These are phyloP conservation scores for Pseudocercospora cruenta DNA, from an alignment of 2,329 filamentous ascomycete species.

Conservation along the genomic window DNA sequence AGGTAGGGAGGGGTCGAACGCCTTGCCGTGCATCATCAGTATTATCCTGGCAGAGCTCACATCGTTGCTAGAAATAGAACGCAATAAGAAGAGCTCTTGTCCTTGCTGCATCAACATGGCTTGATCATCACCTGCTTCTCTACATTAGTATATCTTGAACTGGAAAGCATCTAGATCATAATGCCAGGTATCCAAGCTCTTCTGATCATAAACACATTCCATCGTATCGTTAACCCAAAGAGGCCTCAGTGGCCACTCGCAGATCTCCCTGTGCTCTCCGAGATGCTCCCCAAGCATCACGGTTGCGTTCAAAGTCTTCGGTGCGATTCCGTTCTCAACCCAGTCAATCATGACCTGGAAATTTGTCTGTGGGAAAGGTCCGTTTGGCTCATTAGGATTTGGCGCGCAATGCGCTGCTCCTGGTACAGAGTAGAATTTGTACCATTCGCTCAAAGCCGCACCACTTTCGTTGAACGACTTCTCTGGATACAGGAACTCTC, in stretches of 20 bases:
- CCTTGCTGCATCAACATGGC: neutral
- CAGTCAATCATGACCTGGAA: constrained; percentile 45
- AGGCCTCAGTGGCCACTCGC: constrained; percentile 26
- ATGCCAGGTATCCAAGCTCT: constrained; percentile 46
- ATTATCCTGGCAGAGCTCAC: too few relatives aligned
- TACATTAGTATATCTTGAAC: constrained; percentile 43
- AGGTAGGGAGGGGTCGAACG: neutral
- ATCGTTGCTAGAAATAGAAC: too few relatives aligned
- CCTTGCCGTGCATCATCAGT: too few relatives aligned
- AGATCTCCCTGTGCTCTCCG: constrained; percentile 24
- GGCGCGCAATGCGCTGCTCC: constrained; percentile 57
- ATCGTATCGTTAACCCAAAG: constrained; percentile 41
- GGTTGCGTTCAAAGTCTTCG: constrained; percentile 20
- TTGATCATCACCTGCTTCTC: neutral
- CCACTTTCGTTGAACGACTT: constrained; percentile 44
- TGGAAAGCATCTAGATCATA: constrained; percentile 50
- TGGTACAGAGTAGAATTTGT: constrained; percentile 59
- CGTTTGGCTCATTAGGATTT: constrained; percentile 29
- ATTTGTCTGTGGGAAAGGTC: constrained; percentile 51
- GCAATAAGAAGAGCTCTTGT: neutral
- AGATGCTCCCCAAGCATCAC: constrained; percentile 22
- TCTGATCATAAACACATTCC: constrained; percentile 45
- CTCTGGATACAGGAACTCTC: constrained; percentile 54
- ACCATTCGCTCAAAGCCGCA: constrained; percentile 54
- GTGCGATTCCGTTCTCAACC: constrained; percentile 26